Evolutionary conservation across 768 basidiomycete genomes (phyloP), one percentile per base, ranked within the genome.

Genomic region (Mycena indigotica): DNA sequence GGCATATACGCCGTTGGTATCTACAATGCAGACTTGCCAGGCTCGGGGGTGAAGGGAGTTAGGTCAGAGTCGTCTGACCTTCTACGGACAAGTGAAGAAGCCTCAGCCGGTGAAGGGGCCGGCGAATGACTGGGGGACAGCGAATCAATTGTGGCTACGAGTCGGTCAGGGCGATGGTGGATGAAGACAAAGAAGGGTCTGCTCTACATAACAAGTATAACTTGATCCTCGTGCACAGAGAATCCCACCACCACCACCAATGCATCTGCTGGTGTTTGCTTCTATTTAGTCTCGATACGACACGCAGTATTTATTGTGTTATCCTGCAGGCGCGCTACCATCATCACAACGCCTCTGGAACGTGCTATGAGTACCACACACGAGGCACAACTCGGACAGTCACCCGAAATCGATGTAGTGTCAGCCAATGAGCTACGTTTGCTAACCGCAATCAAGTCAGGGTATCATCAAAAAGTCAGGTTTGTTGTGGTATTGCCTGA

Each of bases 141-240:
- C 41, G 41, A 44, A 44, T 44, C 41, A 44, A 44, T 44, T 44
- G 41, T 44, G 41, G 41, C n/a, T 38, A 38, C 35, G 35, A 23
- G 41, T 13, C 41, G 21, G 41, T 44, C 41, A 44, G 41, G 41
- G 41, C 6, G 41, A 44, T 44, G n/a, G 41, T 44, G 41, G 41
- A 44, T 13, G 41, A 44, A 44, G 41, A 44, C 41, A 44, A 44
- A 44, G 41, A 44, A 44, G 41, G 35, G 12, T 23, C 5, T 13
- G 41, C 41, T 44, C 41, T 44, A 44, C 41, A 44, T 5, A 44
- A 44, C n/a, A 44, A 13, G n/a, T 23, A 13, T 23, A 6, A 15
- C n/a, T 44, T 44, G 15, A 44, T 44, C 41, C 41, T 44, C 41
- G 41, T 44, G 41, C n/a, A 23, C 41, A 44, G 8, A 23, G 10